Evolutionary conservation across 108 stramenopile genomes (phyloP), one percentile per base, ranked within the genome.

Genomic region (Cyclotella kingstonii): DNA sequence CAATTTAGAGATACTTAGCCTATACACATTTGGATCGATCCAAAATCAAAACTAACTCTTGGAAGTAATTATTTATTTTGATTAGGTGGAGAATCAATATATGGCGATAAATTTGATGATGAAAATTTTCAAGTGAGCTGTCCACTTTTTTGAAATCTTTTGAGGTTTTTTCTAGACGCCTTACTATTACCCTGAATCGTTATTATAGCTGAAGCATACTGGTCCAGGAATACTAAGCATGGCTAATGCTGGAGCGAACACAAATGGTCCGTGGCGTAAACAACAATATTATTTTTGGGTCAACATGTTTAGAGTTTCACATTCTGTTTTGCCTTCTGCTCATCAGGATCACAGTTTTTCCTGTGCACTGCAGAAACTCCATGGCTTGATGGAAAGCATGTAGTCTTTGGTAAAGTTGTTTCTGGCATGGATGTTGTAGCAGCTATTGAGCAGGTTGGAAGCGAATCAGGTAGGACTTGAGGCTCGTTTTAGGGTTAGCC

Each of bases 371-470:
- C 90, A 19, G 81, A 78, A 58, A 95, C 96, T 7, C 63, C 89
- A 10, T 98, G 98, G 98, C 72, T 99, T 14, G 96, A 97, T 67
- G 84, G 82, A 7, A 98, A 98, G 73, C 97, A 97, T 63, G 94
- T 94, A 30, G 96, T 97, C 1, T 99, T 98, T 63, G 97, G 96
- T 2, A 91, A 92, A 71, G 94, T 97, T 9, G 77, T 81, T 5
- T 73, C 62, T 35, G 97, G 91, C 21, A 82, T 86, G 75, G 95
- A 96, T 36, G 84, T 98, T 3, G 90, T 98, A 19, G 73, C 89
- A 22, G 88, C 87, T 17, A 89, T 98, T 54, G 97, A 98, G 76
- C 87, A 87, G 59, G 84, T 92, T 6, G 97, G 97, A 33, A 82
- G 80, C 54, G 81, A 84, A 30, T 78, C 74, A 9, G 97, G 97